These are phyloP conservation scores for Claviceps maximensis DNA, from an alignment of 2,329 filamentous ascomycete species.

Conservation along the genomic window DNA sequence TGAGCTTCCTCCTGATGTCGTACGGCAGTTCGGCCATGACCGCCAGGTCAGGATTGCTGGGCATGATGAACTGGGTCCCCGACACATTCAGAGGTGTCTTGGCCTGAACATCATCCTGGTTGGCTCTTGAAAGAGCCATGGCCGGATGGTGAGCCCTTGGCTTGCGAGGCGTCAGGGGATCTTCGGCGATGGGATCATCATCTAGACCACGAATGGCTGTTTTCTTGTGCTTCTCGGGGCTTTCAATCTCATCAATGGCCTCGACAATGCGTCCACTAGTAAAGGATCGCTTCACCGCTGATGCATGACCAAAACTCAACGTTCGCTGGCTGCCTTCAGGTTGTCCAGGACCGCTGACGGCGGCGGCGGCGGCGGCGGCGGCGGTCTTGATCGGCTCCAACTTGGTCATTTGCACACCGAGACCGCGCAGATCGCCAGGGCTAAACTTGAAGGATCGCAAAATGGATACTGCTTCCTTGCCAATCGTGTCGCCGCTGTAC, in stretches of 20 bases:
- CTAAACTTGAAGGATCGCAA: constrained; percentile 71
- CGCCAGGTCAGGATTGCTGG: constrained; percentile 66
- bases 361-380: not conserved
- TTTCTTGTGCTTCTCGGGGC: constrained; percentile 20
- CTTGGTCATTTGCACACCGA: constrained; percentile 89
- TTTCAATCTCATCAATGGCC: constrained; percentile 36
- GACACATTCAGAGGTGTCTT: constrained; percentile 61
- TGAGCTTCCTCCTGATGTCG: constrained; percentile 67
- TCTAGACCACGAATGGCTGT: constrained; percentile 18
- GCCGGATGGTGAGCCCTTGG: constrained; percentile 42
- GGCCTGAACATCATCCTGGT: constrained; percentile 37
- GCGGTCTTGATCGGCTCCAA: constrained; percentile 62
- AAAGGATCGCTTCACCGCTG: constrained; percentile 26
- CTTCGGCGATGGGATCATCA: constrained; percentile 42
- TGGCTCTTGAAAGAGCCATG: constrained; percentile 35
- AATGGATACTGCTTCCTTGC: constrained; percentile 74
- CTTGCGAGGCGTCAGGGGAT: constrained; percentile 39
- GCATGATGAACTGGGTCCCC: constrained; percentile 87
- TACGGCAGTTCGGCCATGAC: constrained; percentile 71
- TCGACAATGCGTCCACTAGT: constrained; percentile 24
- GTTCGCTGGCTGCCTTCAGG: constrained; percentile 66
- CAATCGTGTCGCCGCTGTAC: constrained; percentile 55
- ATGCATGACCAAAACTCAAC: constrained; percentile 50
- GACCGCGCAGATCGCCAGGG: constrained; percentile 81
- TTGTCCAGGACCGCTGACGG: constrained; percentile 6